These are phyloP conservation scores for Tubosaeta sp. DNA, from an alignment of 768 basidiomycete species.

Conservation along the genomic window DNA sequence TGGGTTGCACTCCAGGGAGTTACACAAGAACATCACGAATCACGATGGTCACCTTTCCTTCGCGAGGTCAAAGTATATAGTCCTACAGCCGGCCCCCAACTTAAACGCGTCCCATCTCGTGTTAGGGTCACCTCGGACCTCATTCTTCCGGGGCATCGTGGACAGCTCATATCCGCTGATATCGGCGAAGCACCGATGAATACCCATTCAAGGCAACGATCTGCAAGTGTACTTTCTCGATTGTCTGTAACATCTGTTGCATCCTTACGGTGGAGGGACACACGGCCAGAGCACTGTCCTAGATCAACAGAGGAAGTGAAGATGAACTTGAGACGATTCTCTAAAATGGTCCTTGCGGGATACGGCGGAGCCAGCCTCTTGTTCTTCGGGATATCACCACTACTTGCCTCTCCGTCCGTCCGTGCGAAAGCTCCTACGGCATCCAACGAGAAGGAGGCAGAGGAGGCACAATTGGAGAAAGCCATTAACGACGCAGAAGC, in stretches of 20 bases:
- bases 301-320: conserved; percentile 51
- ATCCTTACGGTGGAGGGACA: conserved; percentile 23
- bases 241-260: conserved; percentile 27
- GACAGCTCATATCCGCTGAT: conserved; percentile 76
- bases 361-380: conserved; percentile 79
- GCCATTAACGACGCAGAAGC: conserved; percentile 71
- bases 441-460: conserved; percentile 42
- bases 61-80: conserved; percentile 63
- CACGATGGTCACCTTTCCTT: conserved; percentile 60
- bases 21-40: conserved; percentile 78
- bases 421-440: conserved; percentile 24
- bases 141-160: conserved; percentile 60
- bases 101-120: conserved; percentile 43
- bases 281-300: conserved; percentile 17
- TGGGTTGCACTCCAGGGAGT: conserved; percentile 82
- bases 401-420: conserved; percentile 24
- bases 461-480: conserved; percentile 58
- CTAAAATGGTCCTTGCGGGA: conserved; percentile 79
- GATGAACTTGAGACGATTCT: conserved; percentile 67
- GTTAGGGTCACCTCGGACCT: conserved; percentile 71
- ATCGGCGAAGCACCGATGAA: conserved; percentile 57
- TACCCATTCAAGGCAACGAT: conserved; percentile 30
- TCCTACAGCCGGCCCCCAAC: conserved; percentile 28
- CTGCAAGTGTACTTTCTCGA: conserved; percentile 24
- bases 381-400: conserved; percentile 67